Base-by-base conservation (phyloP, 306 rosid species). In the Rubus idaeus region DNA sequence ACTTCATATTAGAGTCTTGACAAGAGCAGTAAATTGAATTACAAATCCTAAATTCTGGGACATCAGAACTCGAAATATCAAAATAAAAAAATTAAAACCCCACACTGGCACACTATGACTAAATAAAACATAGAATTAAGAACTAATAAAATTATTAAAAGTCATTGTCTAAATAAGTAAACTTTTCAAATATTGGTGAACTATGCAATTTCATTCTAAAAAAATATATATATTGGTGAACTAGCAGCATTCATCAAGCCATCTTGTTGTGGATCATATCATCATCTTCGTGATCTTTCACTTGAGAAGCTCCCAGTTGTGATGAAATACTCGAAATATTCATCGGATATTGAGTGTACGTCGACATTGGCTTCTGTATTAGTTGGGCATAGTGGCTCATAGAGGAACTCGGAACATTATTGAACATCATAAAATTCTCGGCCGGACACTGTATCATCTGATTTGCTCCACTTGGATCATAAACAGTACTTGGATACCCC, bases 341-440 rank as follows among this genome's bases (percentile, higher is more conserved):
- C 71, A 67, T 42, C 4, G 71, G 71, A 20, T 67, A 67, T 0
- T 18, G 71, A 3, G 12, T 20, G 52, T 64, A 64, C 47, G 53
- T 13, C 13, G 50, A 10, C 52, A 67, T 4, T n/a, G 50, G 35
- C 35, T 42, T 39, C 1, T 64, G 71, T 39, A 67, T n/a, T 4
- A 67, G 52, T 10, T 42, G 52, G 16, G 51, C 1, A 67, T 67
- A 67, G 5, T n/a, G 35, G 51, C 37, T 42, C 35, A 67, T 42
- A 10, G 71, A 41, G 71, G 51, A 67, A 67, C 71, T 9, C 3
- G 71, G 16, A 42, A 67, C 46, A n/a, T 10, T 10, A 42, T 67
- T 67, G 17, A 67, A 67, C 51, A 20, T 42, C 52, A 42, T 44
- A 69, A 60, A 6, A 17, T 74, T 60, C 58, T 60, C 69, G 23